These are phyloP conservation scores for Ramalina intermedia DNA, from an alignment of 495 filamentous ascomycete species.

Conservation along the genomic window DNA sequence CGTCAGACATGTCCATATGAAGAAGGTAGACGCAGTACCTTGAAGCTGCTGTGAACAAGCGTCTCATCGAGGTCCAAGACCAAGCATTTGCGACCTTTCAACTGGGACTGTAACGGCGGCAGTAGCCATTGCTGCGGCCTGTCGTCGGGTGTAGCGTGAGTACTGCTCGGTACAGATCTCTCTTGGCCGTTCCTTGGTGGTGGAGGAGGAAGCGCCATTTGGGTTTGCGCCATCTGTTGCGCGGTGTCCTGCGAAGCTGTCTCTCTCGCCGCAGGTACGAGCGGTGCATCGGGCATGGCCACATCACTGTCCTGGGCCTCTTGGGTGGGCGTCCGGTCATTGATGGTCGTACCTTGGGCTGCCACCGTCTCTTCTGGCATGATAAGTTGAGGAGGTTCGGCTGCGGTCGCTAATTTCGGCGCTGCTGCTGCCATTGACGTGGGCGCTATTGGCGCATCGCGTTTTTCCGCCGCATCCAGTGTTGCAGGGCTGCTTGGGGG, in stretches of 20 bases:
- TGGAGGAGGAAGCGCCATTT: constrained; percentile 39
- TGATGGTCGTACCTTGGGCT: constrained; percentile 23
- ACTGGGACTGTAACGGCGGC: constrained; percentile 59
- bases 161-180: constrained; percentile 13
- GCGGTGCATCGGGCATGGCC: constrained; percentile 44
- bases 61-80: constrained; percentile 96
- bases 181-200: constrained; percentile 34
- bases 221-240: constrained; percentile 24
- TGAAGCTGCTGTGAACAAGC: constrained; percentile 98
- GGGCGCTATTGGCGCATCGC: constrained; percentile 2
- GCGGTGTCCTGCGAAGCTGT: constrained; percentile 1
- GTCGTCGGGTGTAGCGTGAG: constrained; percentile 24
- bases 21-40: constrained; percentile 40
- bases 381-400: constrained; percentile 18
- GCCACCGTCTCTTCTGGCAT: constrained; percentile 18
- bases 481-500: constrained; percentile 2
- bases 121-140: constrained; percentile 58
- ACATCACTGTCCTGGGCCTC: constrained; percentile 41
- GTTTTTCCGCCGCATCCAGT: background rate
- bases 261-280: constrained; percentile 8
- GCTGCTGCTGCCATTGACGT: constrained; percentile 2
- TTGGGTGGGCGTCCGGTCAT: constrained; percentile 31
- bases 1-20: constrained; percentile 13
- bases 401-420: background rate
- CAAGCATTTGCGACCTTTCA: constrained; percentile 80